Evolutionary conservation across 2,329 filamentous ascomycete species (phyloP).

Genomic region (Sporothrix brunneoviolacea): DNA sequence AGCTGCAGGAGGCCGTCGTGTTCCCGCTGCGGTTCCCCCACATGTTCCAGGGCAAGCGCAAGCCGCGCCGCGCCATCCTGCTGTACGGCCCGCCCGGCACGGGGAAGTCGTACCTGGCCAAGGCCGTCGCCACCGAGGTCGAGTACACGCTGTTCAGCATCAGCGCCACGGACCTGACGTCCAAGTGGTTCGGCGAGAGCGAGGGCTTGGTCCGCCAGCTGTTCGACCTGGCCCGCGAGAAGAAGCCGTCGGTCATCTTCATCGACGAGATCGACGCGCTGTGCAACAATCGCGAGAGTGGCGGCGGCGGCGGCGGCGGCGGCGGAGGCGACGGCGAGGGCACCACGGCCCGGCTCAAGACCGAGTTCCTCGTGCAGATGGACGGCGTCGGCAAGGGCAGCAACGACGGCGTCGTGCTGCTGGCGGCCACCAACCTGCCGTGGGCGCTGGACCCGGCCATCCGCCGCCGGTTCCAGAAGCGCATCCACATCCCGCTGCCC

Average conservation of each 20-base stretch:
- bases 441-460: slow-evolving; percentile 96
- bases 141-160: slow-evolving; percentile 45
- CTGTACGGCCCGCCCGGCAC: slow-evolving; percentile 53
- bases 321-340: neutral
- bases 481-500: slow-evolving; percentile 83
- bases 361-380: slow-evolving; percentile 97
- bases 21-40: slow-evolving; percentile 18
- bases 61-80: slow-evolving; percentile 27
- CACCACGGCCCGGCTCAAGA: slow-evolving; percentile 88
- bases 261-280: slow-evolving; percentile 99
- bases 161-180: slow-evolving; percentile 10
- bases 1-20: slow-evolving; percentile 19
- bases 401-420: slow-evolving; percentile 71
- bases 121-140: slow-evolving; percentile 47
- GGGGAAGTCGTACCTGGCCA: slow-evolving; percentile 51
- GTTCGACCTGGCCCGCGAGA: slow-evolving; percentile 85
- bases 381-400: slow-evolving; percentile 80
- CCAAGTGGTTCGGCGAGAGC: slow-evolving; percentile 14
- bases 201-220: slow-evolving; percentile 64
- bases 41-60: slow-evolving; percentile 20
- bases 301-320: slow-evolving; percentile 58
- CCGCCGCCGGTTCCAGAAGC: slow-evolving; percentile 64
- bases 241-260: slow-evolving; percentile 87
- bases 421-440: slow-evolving; percentile 85
- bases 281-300: slow-evolving; percentile 84